Percentiles rank a stretch among this genome's conserved stretches.
Evolutionary conservation across 371 early-diverging fungal species (phyloP).

Genomic region (Smittium mucronatum): DNA sequence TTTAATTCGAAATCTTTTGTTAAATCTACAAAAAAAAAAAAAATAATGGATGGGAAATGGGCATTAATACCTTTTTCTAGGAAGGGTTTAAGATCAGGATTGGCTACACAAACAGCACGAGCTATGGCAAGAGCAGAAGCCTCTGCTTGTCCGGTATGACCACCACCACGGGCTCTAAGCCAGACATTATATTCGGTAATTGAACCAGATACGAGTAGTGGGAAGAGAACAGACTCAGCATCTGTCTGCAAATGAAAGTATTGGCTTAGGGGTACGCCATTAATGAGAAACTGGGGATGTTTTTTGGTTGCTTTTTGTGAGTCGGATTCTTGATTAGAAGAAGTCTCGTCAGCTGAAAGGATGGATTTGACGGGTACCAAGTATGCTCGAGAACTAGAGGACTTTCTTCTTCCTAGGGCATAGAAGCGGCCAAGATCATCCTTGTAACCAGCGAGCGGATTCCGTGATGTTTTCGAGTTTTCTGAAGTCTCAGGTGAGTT

Average conservation of each 20-base stretch:
- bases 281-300: slow-evolving; percentile 49
- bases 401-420: slow-evolving; percentile 76
- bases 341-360: background rate
- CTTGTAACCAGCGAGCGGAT: slow-evolving; percentile 27
- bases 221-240: slow-evolving; percentile 54
- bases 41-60: background rate
- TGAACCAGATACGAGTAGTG: slow-evolving; percentile 51
- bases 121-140: slow-evolving; percentile 78
- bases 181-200: slow-evolving; percentile 78
- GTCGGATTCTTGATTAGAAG: background rate
- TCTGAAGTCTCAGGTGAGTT: slow-evolving; percentile 9
- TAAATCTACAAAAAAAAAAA: slow-evolving; percentile 4
- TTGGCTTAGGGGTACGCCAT: slow-evolving; percentile 58
- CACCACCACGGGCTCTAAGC: slow-evolving; percentile 75
- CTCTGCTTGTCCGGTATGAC: slow-evolving; percentile 74
- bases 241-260: slow-evolving; percentile 61
- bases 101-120: slow-evolving; percentile 58
- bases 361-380: slow-evolving; percentile 59
- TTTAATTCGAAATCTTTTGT: background rate
- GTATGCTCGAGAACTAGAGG: slow-evolving; percentile 64
- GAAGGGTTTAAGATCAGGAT: slow-evolving; percentile 39
- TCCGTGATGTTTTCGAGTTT: slow-evolving; percentile 20
- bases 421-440: slow-evolving; percentile 69
- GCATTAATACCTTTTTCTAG: slow-evolving; percentile 7
- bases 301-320: background rate